phyloP scores from a whole-genome alignment of 2,329 filamentous ascomycete species.

The Cytospora leucostoma region DNA sequence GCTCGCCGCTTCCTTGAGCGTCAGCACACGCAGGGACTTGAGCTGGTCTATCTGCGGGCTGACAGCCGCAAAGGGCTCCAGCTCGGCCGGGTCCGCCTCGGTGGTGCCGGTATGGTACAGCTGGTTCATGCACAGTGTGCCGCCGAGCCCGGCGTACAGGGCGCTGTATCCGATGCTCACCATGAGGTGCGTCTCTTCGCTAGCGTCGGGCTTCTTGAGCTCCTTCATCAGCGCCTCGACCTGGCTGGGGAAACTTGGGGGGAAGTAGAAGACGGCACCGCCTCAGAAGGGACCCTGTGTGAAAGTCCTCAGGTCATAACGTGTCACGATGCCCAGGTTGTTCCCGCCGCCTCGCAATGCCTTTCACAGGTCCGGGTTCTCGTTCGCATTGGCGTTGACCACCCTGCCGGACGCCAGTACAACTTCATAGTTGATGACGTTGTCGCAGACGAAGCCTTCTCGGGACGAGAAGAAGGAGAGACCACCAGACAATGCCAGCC shows the following conservation, averaged over 20 bases:
- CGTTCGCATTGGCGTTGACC: slow-evolving; percentile 39
- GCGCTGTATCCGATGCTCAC: slow-evolving; percentile 29
- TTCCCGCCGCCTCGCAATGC: slow-evolving; percentile 47
- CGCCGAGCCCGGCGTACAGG: slow-evolving; percentile 18
- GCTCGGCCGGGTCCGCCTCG: slow-evolving; percentile 13
- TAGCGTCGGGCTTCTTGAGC: slow-evolving; percentile 28
- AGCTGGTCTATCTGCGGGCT: slow-evolving; percentile 21
- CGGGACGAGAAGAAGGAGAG: no score
- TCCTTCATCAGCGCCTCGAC: slow-evolving; percentile 30
- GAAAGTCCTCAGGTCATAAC: slow-evolving; percentile 26
- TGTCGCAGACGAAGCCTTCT: no score
- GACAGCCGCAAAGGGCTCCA: slow-evolving; percentile 25
- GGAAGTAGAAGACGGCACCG: slow-evolving; percentile 31
- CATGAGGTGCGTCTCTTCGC: slow-evolving; percentile 32
- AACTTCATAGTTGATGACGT: no score
- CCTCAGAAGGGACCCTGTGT: slow-evolving; percentile 28
- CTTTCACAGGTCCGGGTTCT: slow-evolving; percentile 43
- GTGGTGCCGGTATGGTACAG: slow-evolving; percentile 24
- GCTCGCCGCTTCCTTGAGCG: not conserved
- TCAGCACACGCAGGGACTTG: slow-evolving; percentile 5
- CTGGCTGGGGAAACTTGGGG: slow-evolving; percentile 30
- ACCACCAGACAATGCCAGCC: slow-evolving; percentile 41
- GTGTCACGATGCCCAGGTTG: slow-evolving; percentile 42
- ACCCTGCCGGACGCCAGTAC: slow-evolving; percentile 42
- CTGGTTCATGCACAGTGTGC: slow-evolving; percentile 26